Conservation (phyloP, 345 rosid genomes). For the Hypericum androsaemum region DNA sequence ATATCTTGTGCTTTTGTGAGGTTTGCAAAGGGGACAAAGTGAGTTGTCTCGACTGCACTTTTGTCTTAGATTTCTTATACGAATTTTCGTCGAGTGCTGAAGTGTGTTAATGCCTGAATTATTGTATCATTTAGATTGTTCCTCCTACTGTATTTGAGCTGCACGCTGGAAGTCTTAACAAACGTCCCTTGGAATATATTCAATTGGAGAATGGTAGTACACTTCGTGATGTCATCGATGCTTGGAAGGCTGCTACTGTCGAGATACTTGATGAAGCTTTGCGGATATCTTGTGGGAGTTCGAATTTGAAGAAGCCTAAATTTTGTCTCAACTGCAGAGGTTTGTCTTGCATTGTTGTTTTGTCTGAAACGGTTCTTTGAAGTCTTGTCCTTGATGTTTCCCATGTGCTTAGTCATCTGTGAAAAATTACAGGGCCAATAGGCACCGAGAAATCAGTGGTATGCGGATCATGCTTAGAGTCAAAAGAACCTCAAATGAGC, state of each 20-base stretch:
- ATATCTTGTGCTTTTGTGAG: constrained; percentile 63
- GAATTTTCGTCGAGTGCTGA: background rate
- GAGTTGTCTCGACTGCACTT: constrained; percentile 14
- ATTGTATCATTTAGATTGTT: constrained; percentile 37
- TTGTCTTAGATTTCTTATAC: background rate
- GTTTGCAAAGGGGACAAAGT: constrained; percentile 55
- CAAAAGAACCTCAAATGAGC: constrained; percentile 25
- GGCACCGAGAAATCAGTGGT: constrained; percentile 27
- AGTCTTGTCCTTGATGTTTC: constrained; percentile 1
- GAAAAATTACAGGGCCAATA: constrained; percentile 33
- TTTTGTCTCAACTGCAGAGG: constrained; percentile 87
- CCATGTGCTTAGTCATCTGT: background rate
- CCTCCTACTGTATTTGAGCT: constrained; percentile 48
- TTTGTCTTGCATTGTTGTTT: constrained; percentile 25
- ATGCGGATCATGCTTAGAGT: constrained; percentile 47
- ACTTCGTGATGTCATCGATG: constrained; percentile 79
- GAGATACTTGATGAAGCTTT: constrained; percentile 51
- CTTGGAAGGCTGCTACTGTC: constrained; percentile 52
- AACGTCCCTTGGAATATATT: constrained; percentile 76
- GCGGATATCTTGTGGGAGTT: constrained; percentile 33
- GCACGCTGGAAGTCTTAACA: constrained; percentile 83
- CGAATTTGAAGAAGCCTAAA: constrained; percentile 37
- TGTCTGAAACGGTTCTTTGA: background rate
- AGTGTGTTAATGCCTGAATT: background rate
- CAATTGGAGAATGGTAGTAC: constrained; percentile 59